phyloP scores from a whole-genome alignment of 2,329 filamentous ascomycete species.

The Geosmithia flava region DNA sequence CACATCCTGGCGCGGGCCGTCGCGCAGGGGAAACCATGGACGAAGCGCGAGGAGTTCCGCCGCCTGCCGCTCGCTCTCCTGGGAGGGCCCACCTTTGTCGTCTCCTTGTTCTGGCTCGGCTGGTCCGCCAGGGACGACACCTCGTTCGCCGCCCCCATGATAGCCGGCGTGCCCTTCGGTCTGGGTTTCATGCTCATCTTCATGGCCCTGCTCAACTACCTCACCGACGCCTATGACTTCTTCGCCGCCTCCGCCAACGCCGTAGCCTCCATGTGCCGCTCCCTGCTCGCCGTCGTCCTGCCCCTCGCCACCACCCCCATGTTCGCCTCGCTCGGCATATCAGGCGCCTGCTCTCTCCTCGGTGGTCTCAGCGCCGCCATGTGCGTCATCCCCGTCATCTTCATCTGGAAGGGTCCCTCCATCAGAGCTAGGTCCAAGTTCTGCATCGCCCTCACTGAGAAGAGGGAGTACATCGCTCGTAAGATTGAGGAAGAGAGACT shows the following conservation, averaged over 20 bases:
- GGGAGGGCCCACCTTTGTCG: slow-evolving; percentile 50
- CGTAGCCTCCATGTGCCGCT: slow-evolving; percentile 75
- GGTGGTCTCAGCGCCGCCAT: slow-evolving; percentile 36
- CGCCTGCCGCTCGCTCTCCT: slow-evolving; percentile 60
- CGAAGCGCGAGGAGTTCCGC: slow-evolving; percentile 50
- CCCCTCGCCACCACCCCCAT: slow-evolving; percentile 41
- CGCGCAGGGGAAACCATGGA: slow-evolving; percentile 39
- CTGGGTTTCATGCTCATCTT: slow-evolving; percentile 51
- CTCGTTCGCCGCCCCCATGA: slow-evolving; percentile 41
- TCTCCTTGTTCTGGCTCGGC: slow-evolving; percentile 49
- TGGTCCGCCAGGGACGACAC: slow-evolving; percentile 38
- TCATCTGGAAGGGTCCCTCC: slow-evolving; percentile 39
- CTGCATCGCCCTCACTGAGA: slow-evolving; percentile 44
- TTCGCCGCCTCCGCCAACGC: slow-evolving; percentile 68
- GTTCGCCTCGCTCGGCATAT: slow-evolving; percentile 32
- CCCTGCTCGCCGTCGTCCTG: slow-evolving; percentile 75
- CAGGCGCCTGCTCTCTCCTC: slow-evolving; percentile 38
- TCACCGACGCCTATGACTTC: slow-evolving; percentile 55
- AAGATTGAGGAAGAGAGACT: slow-evolving; percentile 22
- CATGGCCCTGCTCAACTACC: slow-evolving; percentile 51
- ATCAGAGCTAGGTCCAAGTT: slow-evolving; percentile 48
- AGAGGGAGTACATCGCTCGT: slow-evolving; percentile 32
- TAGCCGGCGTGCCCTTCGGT: slow-evolving; percentile 50
- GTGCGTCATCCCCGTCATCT: slow-evolving; percentile 37
- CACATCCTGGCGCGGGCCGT: slow-evolving; percentile 40